Base-by-base conservation (phyloP, 1,284 basidiomycete genomes). In the Vanrija humicola region DNA sequence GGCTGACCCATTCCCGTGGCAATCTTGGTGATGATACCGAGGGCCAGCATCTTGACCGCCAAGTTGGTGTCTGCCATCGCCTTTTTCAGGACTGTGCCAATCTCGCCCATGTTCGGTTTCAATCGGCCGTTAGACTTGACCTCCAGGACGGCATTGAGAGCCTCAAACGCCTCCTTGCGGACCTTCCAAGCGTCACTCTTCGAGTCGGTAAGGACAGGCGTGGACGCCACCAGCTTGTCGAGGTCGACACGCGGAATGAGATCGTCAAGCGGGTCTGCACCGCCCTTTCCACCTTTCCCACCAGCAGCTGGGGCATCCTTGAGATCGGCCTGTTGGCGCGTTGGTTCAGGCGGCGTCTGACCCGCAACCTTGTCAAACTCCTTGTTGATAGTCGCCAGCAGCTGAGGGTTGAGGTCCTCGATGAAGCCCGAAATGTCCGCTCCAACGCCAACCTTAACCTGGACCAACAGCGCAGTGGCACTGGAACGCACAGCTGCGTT, bases 111-210 rank as follows among this genome's bases (percentile, higher is more conserved):
- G 34, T 79, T 84, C 10, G 90, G 84, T 74, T 98, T 97, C 54
- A 99, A 74, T 9, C 96, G 86, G 64, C 94, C 92, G 73, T 98
- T 98, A 46, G 85, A 82, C 51, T 90, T 89, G 75, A 91, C 86
- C 66, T 96, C 91, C 42, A 99, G 77, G 51, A 93, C 83, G 0
- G 83, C 84, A 64, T 90, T 88, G 15, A 98, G 77, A 1, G 82
- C 80, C 70, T 98, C 96, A 53, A 98, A 81, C 1, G 89, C 93
- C 69, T 97, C 96, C 75, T 98, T 99, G 77, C 95, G 88, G 6
- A 85, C 86, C 78, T 98, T 98, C 96, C 96, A 99, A 0, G 90
- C 86, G 65, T 98, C 96, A 64, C 85, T 91, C 77, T 90, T 90
- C 10, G 86, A 82, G 66, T 92, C 90, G 1, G 84, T 80, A 26